Conservation (phyloP, 2,329 filamentous ascomycete genomes). For the Pleoardoris graminearum region DNA sequence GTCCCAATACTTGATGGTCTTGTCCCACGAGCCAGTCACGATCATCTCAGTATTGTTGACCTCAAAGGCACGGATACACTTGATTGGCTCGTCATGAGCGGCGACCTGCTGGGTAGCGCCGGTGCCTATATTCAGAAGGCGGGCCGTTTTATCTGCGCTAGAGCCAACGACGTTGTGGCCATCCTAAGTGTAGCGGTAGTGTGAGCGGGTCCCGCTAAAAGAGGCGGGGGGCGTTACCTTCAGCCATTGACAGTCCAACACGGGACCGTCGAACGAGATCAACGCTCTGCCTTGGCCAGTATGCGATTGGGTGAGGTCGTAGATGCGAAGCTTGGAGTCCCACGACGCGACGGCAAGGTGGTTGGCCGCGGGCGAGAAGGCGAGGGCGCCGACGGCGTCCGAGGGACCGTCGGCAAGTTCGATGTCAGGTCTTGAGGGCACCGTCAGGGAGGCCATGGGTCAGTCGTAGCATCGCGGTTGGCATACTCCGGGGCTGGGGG, state of each 20-base stretch:
- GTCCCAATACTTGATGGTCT: conserved; percentile 12
- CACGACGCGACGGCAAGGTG: conserved; percentile 10
- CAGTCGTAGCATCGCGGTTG: conserved; percentile 10
- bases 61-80: conserved; percentile 11
- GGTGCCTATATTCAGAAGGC: conserved; percentile 10
- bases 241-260: conserved; percentile 11
- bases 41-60: conserved; percentile 11
- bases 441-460: conserved; percentile 9
- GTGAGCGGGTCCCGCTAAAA: conserved; percentile 8
- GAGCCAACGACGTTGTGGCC: conserved; percentile 11
- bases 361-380: conserved; percentile 9
- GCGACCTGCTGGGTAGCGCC: conserved; percentile 7
- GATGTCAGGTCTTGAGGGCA: conserved; percentile 11
- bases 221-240: conserved; percentile 9
- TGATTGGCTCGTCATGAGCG: conserved; percentile 10
- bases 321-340: conserved; percentile 10
- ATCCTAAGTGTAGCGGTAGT: conserved; percentile 12
- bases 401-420: conserved; percentile 11
- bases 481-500: conserved; percentile 9
- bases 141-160: conserved; percentile 10
- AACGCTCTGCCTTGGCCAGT: conserved; percentile 7
- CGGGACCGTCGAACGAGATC: conserved; percentile 11
- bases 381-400: conserved; percentile 6
- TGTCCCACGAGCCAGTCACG: conserved; percentile 11
- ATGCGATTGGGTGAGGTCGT: conserved; percentile 9